These are phyloP conservation scores for Penicillium dipodomyicola DNA, from an alignment of 495 filamentous ascomycete species.

Conservation along the genomic window DNA sequence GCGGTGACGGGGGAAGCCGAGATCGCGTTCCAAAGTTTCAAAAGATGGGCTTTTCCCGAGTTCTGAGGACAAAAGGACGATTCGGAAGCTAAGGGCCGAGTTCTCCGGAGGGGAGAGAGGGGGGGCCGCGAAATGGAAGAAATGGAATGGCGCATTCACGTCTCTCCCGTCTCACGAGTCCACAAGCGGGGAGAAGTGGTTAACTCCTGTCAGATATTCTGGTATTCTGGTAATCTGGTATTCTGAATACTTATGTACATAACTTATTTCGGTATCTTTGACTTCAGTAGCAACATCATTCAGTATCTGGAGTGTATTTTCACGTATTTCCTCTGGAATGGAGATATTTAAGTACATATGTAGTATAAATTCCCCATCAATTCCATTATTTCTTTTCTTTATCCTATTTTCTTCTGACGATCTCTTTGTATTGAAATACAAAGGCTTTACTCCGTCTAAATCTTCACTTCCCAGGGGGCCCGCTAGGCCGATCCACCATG, in stretches of 20 bases:
- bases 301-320: not conserved
- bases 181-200: slow-evolving; percentile 20
- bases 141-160: slow-evolving; percentile 11
- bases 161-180: slow-evolving; percentile 25
- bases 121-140: not conserved
- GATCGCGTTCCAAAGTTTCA: slow-evolving; percentile 5
- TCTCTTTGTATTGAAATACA: slow-evolving; percentile 1
- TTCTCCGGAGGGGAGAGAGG: slow-evolving; percentile 3
- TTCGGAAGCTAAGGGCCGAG: slow-evolving; percentile 6
- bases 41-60: not conserved
- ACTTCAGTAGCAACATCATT: not conserved
- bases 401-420: not conserved
- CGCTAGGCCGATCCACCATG: slow-evolving; percentile 23
- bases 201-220: not conserved
- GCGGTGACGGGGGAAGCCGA: slow-evolving; percentile 1
- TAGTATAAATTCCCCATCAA: too few species aligned
- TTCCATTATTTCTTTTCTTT: not conserved
- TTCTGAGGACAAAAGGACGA: not conserved
- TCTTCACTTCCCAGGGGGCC: slow-evolving; percentile 2
- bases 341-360: not conserved
- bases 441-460: not conserved
- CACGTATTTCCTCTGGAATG: not conserved
- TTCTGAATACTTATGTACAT: not conserved
- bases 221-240: not conserved
- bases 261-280: not conserved